phyloP scores from a whole-genome alignment of 139 green algal genomes.

The Chlorella sp. region DNA sequence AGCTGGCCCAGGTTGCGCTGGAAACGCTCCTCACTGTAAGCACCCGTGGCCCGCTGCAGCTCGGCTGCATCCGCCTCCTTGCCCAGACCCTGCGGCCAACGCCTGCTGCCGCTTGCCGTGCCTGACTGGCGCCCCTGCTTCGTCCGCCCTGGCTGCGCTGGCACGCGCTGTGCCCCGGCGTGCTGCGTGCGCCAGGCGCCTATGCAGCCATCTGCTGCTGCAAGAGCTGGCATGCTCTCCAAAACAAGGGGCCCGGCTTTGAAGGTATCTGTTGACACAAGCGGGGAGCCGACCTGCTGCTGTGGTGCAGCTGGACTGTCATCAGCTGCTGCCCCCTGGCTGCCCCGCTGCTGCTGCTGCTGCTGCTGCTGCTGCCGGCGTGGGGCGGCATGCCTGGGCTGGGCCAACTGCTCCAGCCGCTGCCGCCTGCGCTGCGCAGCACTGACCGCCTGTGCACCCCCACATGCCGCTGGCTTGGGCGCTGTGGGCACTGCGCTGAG shows the following conservation, averaged over 20 bases:
- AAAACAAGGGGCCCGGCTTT: too few relatives aligned
- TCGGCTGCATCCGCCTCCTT: background rate
- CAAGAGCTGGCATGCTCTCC: too few relatives aligned
- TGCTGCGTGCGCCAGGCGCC: background rate
- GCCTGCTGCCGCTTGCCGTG: background rate
- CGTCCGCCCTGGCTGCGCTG: background rate
- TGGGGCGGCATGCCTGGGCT: background rate
- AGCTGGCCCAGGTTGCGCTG: slow-evolving; percentile 1
- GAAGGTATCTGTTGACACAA: too few relatives aligned
- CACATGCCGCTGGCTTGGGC: too few relatives aligned
- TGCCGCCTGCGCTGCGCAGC: background rate
- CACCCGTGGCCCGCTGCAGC: background rate
- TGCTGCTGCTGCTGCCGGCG: background rate
- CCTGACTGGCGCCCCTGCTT: background rate
- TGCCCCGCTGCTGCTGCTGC: background rate
- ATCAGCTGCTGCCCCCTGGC: background rate
- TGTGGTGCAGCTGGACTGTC: background rate
- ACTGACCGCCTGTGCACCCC: background rate
- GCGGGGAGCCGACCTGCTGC: background rate
- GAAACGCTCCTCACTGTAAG: slow-evolving; percentile 26
- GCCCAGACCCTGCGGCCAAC: background rate
- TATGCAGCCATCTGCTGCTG: background rate
- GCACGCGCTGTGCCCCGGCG: too few relatives aligned
- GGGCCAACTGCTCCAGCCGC: slow-evolving; percentile 4
- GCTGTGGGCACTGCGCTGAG: background rate